These are phyloP conservation scores for Rhynchosporium graminicola DNA, from an alignment of 2,329 filamentous ascomycete species.

Conservation along the genomic window DNA sequence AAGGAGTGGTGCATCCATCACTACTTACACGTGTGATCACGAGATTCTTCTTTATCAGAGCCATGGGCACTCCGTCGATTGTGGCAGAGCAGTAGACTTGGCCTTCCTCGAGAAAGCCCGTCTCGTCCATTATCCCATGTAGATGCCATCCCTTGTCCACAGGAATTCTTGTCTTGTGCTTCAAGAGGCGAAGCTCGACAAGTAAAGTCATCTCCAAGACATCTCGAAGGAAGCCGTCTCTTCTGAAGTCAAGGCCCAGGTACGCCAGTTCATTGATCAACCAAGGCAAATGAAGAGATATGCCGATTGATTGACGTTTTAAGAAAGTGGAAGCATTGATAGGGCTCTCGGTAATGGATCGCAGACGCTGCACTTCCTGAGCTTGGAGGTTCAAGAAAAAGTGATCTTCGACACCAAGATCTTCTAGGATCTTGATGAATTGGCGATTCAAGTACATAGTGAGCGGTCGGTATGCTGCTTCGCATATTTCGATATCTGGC, in stretches of 20 bases:
- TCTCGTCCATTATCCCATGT: slow-evolving; percentile 85
- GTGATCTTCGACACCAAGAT: slow-evolving; percentile 59
- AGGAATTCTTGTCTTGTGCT: slow-evolving; percentile 76
- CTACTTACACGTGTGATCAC: slow-evolving; percentile 60
- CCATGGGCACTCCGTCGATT: slow-evolving; percentile 38
- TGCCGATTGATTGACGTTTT: slow-evolving; percentile 60
- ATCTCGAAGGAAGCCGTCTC: slow-evolving; percentile 69
- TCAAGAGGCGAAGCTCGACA: slow-evolving; percentile 71
- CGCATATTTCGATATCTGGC: slow-evolving; percentile 69
- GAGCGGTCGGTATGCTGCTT: slow-evolving; percentile 65
- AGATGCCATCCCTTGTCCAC: slow-evolving; percentile 71
- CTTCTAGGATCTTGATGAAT: slow-evolving; percentile 84
- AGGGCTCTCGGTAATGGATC: slow-evolving; percentile 57
- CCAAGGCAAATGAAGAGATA: slow-evolving; percentile 58
- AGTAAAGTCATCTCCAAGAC: slow-evolving; percentile 71
- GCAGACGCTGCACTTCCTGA: slow-evolving; percentile 60
- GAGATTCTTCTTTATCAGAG: slow-evolving; percentile 33
- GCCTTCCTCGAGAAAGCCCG: slow-evolving; percentile 62
- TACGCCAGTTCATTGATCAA: slow-evolving; percentile 61
- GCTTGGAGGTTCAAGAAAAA: slow-evolving; percentile 68
- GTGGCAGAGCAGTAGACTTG: slow-evolving; percentile 68
- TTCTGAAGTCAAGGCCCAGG: slow-evolving; percentile 64
- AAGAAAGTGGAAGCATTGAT: slow-evolving; percentile 68
- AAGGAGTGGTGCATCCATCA: not conserved
- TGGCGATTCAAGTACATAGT: slow-evolving; percentile 74